A percentile compares a stretch with the other conserved stretches of the same genome.
Evolutionary conservation across 495 filamentous ascomycete genomes (phyloP).

Genomic region (Antarctomyces pellizariae): DNA sequence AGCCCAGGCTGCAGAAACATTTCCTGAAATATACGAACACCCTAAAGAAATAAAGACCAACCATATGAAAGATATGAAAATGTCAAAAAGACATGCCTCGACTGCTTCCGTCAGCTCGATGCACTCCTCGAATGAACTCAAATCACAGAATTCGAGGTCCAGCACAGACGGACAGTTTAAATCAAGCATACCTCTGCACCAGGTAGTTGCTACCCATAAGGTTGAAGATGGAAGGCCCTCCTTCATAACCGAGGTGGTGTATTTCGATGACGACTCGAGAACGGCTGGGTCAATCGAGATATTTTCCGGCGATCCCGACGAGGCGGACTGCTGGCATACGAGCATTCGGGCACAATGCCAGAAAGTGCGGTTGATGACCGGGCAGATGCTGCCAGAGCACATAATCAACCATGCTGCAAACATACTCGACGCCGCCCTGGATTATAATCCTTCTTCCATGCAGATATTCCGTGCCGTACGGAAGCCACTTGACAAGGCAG

Average conservation of each 20-base stretch:
- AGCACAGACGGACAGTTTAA: conserved; percentile 24
- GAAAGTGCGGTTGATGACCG: conserved; percentile 23
- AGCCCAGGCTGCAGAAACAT: conserved; percentile 41
- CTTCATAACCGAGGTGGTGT: conserved; percentile 56
- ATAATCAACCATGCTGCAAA: conserved; percentile 39
- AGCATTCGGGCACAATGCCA: conserved; percentile 38
- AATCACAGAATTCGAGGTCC: conserved; percentile 19
- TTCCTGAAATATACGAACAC: too few species aligned
- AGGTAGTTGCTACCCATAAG: conserved; percentile 54
- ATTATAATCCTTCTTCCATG: conserved; percentile 45
- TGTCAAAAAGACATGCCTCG: conserved; percentile 30
- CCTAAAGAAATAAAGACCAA: too few species aligned
- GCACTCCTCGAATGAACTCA: conserved; percentile 37
- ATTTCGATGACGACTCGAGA: conserved; percentile 48
- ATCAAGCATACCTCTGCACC: conserved; percentile 41
- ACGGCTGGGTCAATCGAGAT: conserved; percentile 37
- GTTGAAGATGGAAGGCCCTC: conserved; percentile 59
- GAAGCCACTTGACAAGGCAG: conserved; percentile 33
- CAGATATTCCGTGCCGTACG: conserved; percentile 71
- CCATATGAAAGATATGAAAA: too few species aligned
- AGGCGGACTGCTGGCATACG: conserved; percentile 52
- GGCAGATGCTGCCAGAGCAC: conserved; percentile 31
- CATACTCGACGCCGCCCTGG: conserved; percentile 37
- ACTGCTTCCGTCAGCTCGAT: conserved; percentile 34
- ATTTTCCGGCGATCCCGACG: conserved; percentile 46